Conservation (phyloP, 345 rosid species). For the Aquilaria sinensis region DNA sequence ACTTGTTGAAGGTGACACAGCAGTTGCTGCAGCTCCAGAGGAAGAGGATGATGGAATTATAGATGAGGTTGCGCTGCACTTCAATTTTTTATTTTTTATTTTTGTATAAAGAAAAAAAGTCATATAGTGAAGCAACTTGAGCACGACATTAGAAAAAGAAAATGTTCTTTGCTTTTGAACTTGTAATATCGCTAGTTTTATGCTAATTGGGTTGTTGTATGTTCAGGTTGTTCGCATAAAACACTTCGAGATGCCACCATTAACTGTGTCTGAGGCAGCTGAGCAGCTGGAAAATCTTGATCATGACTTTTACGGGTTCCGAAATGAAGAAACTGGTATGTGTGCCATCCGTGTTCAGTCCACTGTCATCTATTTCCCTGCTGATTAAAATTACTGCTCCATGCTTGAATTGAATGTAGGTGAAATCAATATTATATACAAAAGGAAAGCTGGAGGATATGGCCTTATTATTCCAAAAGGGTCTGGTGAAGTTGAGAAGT, state of each 20-base stretch:
- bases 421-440: constrained; percentile 83
- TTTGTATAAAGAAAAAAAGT: no score
- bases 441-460: constrained; percentile 81
- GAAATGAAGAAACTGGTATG: constrained; percentile 87
- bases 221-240: constrained; percentile 81
- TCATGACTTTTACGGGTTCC: constrained; percentile 88
- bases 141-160: no score
- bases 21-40: constrained; percentile 18
- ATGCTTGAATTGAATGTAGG: constrained; percentile 37
- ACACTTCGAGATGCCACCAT: constrained; percentile 87
- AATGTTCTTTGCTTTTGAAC: no score
- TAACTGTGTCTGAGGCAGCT: constrained; percentile 72
- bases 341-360: not conserved
- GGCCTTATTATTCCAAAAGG: constrained; percentile 83
- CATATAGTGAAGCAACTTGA: not conserved
- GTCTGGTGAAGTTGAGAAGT: constrained; percentile 44
- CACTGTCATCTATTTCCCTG: not conserved
- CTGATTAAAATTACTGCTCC: not conserved
- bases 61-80: constrained; percentile 36
- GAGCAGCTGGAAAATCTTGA: constrained; percentile 82
- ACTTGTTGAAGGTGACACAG: constrained; percentile 25
- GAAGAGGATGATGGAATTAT: constrained; percentile 37
- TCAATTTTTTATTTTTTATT: not conserved
- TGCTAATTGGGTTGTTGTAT: not conserved
- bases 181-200: not conserved